These are phyloP conservation scores for Hypoxylon lienhwacheense DNA, from an alignment of 495 filamentous ascomycete genomes.

Conservation along the genomic window DNA sequence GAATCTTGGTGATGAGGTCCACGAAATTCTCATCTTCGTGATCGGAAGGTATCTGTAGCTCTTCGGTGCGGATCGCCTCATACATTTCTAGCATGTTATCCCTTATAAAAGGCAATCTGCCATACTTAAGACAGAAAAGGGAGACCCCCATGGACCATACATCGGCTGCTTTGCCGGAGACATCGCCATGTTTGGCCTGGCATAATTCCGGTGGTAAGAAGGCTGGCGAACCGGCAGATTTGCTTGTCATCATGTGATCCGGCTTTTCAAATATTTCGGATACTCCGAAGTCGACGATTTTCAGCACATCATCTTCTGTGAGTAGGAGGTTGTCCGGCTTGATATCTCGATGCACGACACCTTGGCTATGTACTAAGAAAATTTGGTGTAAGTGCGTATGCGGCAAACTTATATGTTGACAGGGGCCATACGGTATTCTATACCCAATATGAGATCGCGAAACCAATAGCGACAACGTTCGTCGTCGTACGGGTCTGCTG, in stretches of 20 bases:
- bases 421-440: conserved; percentile 78
- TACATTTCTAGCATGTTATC: conserved; percentile 81
- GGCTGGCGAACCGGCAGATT: conserved; percentile 92
- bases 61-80: conserved; percentile 76
- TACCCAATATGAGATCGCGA: conserved; percentile 90
- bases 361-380: conserved; percentile 78
- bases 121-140: conserved; percentile 89
- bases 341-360: conserved; percentile 95
- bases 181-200: conserved; percentile 81
- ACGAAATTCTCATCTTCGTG: conserved; percentile 63
- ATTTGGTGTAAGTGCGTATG: neutral
- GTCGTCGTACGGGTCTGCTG: conserved; percentile 78
- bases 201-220: conserved; percentile 95
- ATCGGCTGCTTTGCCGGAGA: conserved; percentile 87
- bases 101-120: conserved; percentile 80
- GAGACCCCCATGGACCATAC: conserved; percentile 99
- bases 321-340: conserved; percentile 96
- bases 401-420: neutral
- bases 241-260: conserved; percentile 86
- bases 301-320: conserved; percentile 86
- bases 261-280: conserved; percentile 97
- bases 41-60: conserved; percentile 51
- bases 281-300: conserved; percentile 97
- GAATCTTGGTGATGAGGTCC: conserved; percentile 66
- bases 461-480: conserved; percentile 90